Evolutionary conservation across 768 basidiomycete species (phyloP), one percentile per base, ranked within the genome.

Genomic region (Lactarius quietus): DNA sequence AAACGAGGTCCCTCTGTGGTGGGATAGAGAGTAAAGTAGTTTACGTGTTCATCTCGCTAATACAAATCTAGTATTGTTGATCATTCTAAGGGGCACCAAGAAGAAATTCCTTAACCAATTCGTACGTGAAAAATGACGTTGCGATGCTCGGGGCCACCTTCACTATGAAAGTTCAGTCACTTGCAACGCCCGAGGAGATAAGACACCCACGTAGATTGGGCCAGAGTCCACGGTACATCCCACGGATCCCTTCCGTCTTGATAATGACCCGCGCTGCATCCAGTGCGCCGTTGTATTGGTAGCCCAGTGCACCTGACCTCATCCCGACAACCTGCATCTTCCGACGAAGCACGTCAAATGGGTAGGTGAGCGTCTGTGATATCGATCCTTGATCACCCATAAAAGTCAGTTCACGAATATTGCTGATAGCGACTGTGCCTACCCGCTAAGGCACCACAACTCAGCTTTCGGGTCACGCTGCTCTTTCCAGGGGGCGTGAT

Each of bases 291-390:
- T 77, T 86, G 76, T 94, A 95, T 75, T 86, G 86, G 70, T 86
- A 78, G 54, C 82, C 81, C 66, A 85, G 73, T 15, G 76, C 73
- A 31, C 81, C 79, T 70, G 83, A 76, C 86, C 61, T 38, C 58
- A 95, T 88, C 15, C 93, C 93, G 6, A 86, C 83, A 65, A 96
- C 92, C 75, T 98, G 96, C 89, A 98, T 94, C 81, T 98, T 96
- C 66, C 96, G 83, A 55, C 96, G 83, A 64, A 98, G 76, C 6
- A 98, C 92, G 74, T 99, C 96, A 72, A 97, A 92, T 10, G 96
- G 96, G 74, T 96, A 98, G 6, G 95, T 98, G 70, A 98, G 76
- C 57, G 94, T 93, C 75, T 98, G 93, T 15, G 94, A 95, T 69
- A 96, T 89, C 29, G 89, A 86, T n/a, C 93, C 93, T 84, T 76